Base-by-base conservation (phyloP, 1,139 yeast genomes). In the Yamadazyma conglobata region DNA sequence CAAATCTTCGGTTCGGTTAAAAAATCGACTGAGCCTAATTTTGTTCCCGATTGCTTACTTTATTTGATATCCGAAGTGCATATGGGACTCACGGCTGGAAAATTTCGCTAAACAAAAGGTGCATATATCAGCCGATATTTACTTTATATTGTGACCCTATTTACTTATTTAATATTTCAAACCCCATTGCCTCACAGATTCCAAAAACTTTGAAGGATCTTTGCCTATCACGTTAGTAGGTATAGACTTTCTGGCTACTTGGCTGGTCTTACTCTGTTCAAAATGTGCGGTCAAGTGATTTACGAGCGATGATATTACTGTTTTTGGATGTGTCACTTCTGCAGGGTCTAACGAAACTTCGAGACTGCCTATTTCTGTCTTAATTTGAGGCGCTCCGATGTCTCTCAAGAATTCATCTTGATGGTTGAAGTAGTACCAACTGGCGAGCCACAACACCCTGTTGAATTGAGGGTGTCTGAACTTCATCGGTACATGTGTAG, bases 381-480 rank as follows among this genome's bases (percentile, higher is more conserved):
- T 25, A n/a, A n/a, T n/a, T n/a, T n/a, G n/a, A n/a, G n/a, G n/a
- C 10, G 19, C 10, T 5, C 43, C 46, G 12, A 50, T 22, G 38
- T 59, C 68, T 3, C 18, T 16, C 0, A 24, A 3, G 27, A 54
- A 57, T 25, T 54, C 56, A 1, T 40, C 39, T 20, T 41, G 34
- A 22, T 62, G 58, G 22, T 59, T 50, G 33, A 48, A 40, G 33
- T 67, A 64, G 42, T 64, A 70, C 59, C 64, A 65, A 9, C 73
- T 71, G 4, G 82, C 61, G 15, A 77, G 60, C 89, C 93, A 83
- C 51, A 86, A 55, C 4, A 84, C 80, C 38, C 67, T 73, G 37
- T 79, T 73, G 48, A 87, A 86, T 54, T 72, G 70, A 0, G 96
- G 96, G 48, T 84, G 88, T 28, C 86, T 66, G 56, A 80, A 88